Evolutionary conservation across 23 red algal genomes (phyloP), one percentile per base, ranked within the genome.

Genomic region (Agarophyton chilense): DNA sequence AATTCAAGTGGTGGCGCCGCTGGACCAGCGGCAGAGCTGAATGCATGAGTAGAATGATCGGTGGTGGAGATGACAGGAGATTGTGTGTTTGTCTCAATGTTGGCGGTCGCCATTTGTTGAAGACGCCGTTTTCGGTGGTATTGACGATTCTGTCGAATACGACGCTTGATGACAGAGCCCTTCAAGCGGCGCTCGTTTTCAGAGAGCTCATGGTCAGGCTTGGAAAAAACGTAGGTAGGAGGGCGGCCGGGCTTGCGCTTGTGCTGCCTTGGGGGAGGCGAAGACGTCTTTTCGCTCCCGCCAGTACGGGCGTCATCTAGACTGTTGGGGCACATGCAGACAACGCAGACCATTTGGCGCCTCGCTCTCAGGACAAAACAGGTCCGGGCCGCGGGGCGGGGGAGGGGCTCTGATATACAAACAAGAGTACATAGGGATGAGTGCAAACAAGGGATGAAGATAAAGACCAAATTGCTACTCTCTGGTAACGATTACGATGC

Each of bases 141-240:
- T n/a, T 90, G 94, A 38, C 90, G 90, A 74, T 98, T 98, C 65
- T 98, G 95, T 29, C 95, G 91, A 12, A 86, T 46, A 61, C 95
- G 81, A 45, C 95, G 76, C 58, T 98, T 98, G 44, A 89, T 85
- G 51, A 98, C 89, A 60, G 86, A 80, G 10, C 77, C 78, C 52
- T 98, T 98, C 57, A 98, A 67, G 32, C 88, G 85, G 19, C 95
- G 89, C 71, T 98, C 95, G 43, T 90, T 84, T 35, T 98, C 95
- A 4, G 90, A 94, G 18, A 98, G 78, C 47, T 94, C 95, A 29
- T 67, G 72, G 49, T 98, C 95, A 4, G 95, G 92, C 67, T 89
- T 92, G 66, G 92, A 87, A 53, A 98, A 94, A n/a, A 98, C 77
- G 62, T 94, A 98, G 75, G 81, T 91, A 28, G 90, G 84, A 18